Evolutionary conservation across 202 grass and related monocot species (phyloP).

Genomic region (Miscanthus sacchariflorus): DNA sequence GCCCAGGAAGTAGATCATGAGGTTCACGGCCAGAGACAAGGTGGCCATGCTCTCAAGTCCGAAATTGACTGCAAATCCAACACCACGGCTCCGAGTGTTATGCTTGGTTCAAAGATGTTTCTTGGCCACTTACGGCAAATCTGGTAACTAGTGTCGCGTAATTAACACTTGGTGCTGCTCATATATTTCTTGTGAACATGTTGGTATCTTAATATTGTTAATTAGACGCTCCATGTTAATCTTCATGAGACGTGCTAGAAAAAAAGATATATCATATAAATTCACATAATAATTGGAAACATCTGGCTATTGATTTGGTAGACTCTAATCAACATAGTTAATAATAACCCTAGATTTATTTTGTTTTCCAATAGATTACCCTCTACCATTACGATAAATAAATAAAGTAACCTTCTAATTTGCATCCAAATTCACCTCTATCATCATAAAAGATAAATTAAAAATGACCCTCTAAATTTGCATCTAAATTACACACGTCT

Average conservation of each 20-base stretch:
- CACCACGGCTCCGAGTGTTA: not conserved
- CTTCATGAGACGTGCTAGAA: not conserved
- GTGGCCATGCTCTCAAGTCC: constrained; percentile 60
- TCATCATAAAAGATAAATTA: too few species aligned
- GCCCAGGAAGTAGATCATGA: constrained; percentile 55
- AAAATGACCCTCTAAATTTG: too few species aligned
- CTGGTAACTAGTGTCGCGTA: not conserved
- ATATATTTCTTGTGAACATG: not conserved
- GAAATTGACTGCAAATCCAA: constrained; percentile 44
- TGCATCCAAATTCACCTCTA: too few species aligned
- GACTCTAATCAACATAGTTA: too few species aligned
- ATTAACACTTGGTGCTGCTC: not conserved
- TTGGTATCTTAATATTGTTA: not conserved
- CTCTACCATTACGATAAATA: too few species aligned
- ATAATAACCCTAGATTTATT: too few species aligned
- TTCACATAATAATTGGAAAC: not conserved
- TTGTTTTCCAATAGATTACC: too few species aligned
- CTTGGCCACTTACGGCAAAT: not conserved
- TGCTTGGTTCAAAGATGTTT: not conserved
- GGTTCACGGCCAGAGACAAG: constrained; percentile 64
- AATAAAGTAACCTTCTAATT: too few species aligned
- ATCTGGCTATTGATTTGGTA: too few species aligned
- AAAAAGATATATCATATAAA: not conserved
- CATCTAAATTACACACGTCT: too few species aligned
- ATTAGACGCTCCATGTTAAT: not conserved